Base-by-base conservation (phyloP, 768 basidiomycete species). In the Crepidotus variabilis region DNA sequence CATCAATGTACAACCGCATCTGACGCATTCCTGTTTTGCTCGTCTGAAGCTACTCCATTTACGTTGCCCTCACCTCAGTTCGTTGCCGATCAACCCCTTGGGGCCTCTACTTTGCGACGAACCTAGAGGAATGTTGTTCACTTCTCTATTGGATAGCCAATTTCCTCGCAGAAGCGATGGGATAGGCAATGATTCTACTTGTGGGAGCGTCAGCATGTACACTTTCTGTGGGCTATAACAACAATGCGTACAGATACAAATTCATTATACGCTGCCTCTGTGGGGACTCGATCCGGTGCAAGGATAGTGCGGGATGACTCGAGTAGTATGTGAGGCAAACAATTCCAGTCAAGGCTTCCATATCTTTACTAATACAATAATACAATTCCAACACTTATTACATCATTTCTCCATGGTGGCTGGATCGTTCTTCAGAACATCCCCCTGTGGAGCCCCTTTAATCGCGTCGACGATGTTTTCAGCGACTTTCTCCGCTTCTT, bases 321-420 rank as follows among this genome's bases (percentile, higher is more conserved):
- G 87, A 73, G 88, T 90, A 90, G 88, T 90, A 90, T 90, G 75
- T 84, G 87, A 77, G 84, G 88, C 87, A 69, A 58, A 90, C 85
- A 89, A 77, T 52, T 11, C 3, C 39, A 43, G 13, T 28, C 8
- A 8, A 8, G 28, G 28, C 28, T 4, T 8, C 28, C 28, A 28
- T 28, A 8, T 28, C 8, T 3, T 28, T 28, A 28, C 8, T 28
- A 28, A 28, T 28, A 28, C 28, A 28, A 28, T 28, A n/a, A n/a
- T n/a, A n/a, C n/a, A n/a, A n/a, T 28, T 28, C 3, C 8, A 8
- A 28, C 28, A 4, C 28, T 28, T 28, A 8, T 28, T 28, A 28
- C 28, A 28, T 8, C 8, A 28, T 28, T 28, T 28, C 28, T 28
- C 28, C 8, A 8, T 28, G 28, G 28, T 28, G 3, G 8, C 28